Percentiles rank a stretch among this genome's conserved stretches.
Evolutionary conservation across 495 filamentous ascomycete species (phyloP).

Genomic region (Xylaria scruposa): DNA sequence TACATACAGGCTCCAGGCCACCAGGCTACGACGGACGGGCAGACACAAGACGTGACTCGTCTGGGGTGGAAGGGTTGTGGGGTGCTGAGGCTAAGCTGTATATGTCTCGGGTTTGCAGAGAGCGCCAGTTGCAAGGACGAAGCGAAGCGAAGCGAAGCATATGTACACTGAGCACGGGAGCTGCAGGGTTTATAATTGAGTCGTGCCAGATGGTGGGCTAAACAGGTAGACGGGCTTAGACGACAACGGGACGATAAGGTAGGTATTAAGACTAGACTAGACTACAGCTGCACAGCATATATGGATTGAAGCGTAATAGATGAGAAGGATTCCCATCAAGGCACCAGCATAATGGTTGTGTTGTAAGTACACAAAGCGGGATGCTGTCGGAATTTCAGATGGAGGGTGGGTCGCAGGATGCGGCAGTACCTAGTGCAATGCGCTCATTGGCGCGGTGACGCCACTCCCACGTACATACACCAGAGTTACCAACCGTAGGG

Average conservation of each 20-base stretch:
- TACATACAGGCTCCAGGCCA: background rate
- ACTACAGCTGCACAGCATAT: conserved; percentile 10
- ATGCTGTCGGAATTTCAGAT: conserved; percentile 10
- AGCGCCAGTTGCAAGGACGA: background rate
- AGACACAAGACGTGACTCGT: conserved; percentile 29
- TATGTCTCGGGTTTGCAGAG: conserved; percentile 8
- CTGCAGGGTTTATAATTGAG: background rate
- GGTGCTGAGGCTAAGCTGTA: conserved; percentile 23
- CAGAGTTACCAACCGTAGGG: background rate
- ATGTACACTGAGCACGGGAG: conserved; percentile 1
- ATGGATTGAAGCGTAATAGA: background rate
- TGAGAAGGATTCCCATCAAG: conserved; percentile 1
- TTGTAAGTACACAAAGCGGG: background rate
- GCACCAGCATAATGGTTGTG: background rate
- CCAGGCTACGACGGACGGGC: background rate
- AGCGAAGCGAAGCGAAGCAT: background rate
- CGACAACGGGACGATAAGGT: background rate
- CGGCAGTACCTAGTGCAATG: conserved; percentile 11
- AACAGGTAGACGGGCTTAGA: background rate
- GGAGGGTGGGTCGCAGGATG: conserved; percentile 10
- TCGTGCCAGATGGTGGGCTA: background rate
- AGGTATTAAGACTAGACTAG: conserved; percentile 5
- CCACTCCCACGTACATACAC: conserved; percentile 13
- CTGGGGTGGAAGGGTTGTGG: conserved; percentile 18
- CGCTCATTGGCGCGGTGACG: conserved; percentile 11